Evolutionary conservation across 768 basidiomycete genomes (phyloP).

Genomic region (Auricularia heimuer): DNA sequence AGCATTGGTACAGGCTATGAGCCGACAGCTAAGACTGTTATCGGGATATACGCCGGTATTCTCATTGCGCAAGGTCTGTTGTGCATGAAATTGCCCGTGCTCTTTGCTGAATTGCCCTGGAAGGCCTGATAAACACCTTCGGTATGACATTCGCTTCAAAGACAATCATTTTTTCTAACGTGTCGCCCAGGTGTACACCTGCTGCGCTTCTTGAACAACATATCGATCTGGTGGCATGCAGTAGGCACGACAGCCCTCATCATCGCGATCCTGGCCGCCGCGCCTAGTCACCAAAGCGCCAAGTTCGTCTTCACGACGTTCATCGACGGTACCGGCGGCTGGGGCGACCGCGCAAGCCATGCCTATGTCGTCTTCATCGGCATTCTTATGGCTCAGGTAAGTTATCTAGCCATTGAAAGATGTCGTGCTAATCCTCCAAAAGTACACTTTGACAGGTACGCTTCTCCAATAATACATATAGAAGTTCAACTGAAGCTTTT

Average conservation of each 20-base stretch:
- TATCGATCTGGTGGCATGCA: slow-evolving; percentile 68
- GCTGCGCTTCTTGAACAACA: slow-evolving; percentile 57
- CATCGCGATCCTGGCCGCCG: slow-evolving; percentile 60
- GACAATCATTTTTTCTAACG: background rate
- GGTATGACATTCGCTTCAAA: slow-evolving; percentile 21
- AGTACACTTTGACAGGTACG: background rate
- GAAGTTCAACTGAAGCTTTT: background rate
- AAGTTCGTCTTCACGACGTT: slow-evolving; percentile 63
- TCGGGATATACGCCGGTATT: slow-evolving; percentile 63
- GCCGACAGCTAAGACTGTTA: slow-evolving; percentile 46
- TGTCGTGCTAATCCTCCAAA: background rate
- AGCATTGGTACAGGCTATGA: slow-evolving; percentile 52
- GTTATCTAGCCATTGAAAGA: background rate
- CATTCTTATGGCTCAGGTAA: slow-evolving; percentile 55
- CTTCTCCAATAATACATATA: background rate
- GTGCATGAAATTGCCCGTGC: background rate
- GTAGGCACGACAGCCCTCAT: slow-evolving; percentile 57
- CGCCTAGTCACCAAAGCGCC: slow-evolving; percentile 58
- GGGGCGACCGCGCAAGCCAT: slow-evolving; percentile 56
- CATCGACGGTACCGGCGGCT: slow-evolving; percentile 65
- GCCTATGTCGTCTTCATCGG: slow-evolving; percentile 66
- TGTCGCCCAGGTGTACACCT: slow-evolving; percentile 31
- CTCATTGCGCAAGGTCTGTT: slow-evolving; percentile 49
- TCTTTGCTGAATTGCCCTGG: background rate
- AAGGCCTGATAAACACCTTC: slow-evolving; percentile 63